A percentile compares a stretch with the other conserved stretches of the same genome.
Evolutionary conservation across 805 yeast genomes (phyloP).

Genomic region (Candida methanosorbosa): DNA sequence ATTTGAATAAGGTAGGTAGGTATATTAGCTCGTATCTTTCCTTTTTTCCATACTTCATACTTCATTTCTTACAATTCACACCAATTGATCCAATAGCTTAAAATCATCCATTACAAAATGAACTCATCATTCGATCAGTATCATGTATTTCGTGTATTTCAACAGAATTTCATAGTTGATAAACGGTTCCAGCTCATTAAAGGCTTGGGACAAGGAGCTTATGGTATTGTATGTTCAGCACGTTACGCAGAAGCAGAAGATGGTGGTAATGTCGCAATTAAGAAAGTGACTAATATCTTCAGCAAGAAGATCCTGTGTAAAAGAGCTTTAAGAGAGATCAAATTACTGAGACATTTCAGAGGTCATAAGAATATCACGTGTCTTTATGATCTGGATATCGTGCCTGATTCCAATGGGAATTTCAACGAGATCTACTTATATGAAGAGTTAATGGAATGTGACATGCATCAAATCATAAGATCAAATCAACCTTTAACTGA

Average conservation of each 20-base stretch:
- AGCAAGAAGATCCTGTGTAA: constrained; percentile 86
- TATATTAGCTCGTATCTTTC: too few species aligned
- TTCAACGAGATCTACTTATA: constrained; percentile 90
- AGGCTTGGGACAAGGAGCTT: constrained; percentile 97
- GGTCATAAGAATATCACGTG: constrained; percentile 97
- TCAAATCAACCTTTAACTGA: constrained; percentile 92
- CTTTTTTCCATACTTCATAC: too few species aligned
- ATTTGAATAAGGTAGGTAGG: too few species aligned
- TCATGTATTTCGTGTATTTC: constrained; percentile 45
- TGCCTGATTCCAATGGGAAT: constrained; percentile 55
- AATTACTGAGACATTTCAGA: constrained; percentile 82
- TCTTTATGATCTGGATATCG: constrained; percentile 87
- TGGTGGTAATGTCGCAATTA: constrained; percentile 86
- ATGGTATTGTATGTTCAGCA: constrained; percentile 95
- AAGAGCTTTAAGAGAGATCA: constrained; percentile 85
- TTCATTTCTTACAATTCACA: too few species aligned
- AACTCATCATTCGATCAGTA: constrained; percentile 23
- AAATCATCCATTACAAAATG: too few species aligned
- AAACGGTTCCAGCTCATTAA: constrained; percentile 80
- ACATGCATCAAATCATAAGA: constrained; percentile 93
- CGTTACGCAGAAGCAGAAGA: constrained; percentile 63
- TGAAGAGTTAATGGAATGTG: constrained; percentile 98
- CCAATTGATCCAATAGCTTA: too few species aligned
- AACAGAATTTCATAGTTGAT: constrained; percentile 91
- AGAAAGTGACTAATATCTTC: constrained; percentile 92